Base-by-base conservation (phyloP, 495 filamentous ascomycete genomes). In the Thozetella sp. region DNA sequence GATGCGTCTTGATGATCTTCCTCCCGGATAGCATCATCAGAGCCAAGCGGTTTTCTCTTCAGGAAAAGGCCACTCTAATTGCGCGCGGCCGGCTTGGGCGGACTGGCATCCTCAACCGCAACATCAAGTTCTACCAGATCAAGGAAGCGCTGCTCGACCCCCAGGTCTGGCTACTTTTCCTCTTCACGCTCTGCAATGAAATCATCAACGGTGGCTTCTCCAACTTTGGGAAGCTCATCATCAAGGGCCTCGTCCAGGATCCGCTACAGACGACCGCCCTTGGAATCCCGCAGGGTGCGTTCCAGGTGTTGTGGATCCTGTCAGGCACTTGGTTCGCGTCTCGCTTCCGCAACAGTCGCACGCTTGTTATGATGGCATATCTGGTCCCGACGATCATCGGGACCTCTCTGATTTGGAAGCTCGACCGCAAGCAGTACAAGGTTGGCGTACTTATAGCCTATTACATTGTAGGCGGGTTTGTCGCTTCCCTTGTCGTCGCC, bases 201-300 rank as follows among this genome's bases (percentile, higher is more conserved):
- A 74, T 82, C 43, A 76, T 79, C 3, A 83, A 84, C 59, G 81
- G 81, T 54, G 79, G 78, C 1, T 82, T 90, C 40, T 79, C 76
- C 3, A 88, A 86, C 46, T 88, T 89, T 54, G 83, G 83, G 19
- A 85, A 81, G 0, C 72, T 88, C 20, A 84, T 89, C 51, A 87
- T 88, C 58, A 69, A 88, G 60, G 84, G 86, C 0, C 85, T 87
- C 55, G 86, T 86, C 1, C 88, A 83, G 60, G 80, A 76, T 0
- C 83, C 55, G 55, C 63, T 81, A 25, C 68, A 68, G 10, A 80
- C 80, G 51, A 80, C 80, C 0, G 67, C 79, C 10, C 68, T 85
- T 63, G 74, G 86, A 72, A 81, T 89, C 3, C 86, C 86, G 0
- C 84, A 86, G 45, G 85, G 85, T 0, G 63, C 80, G 22, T 51